Evolutionary conservation across 2,329 filamentous ascomycete species (phyloP), one percentile per base, ranked within the genome.

Genomic region (Colletotrichum graminicola): DNA sequence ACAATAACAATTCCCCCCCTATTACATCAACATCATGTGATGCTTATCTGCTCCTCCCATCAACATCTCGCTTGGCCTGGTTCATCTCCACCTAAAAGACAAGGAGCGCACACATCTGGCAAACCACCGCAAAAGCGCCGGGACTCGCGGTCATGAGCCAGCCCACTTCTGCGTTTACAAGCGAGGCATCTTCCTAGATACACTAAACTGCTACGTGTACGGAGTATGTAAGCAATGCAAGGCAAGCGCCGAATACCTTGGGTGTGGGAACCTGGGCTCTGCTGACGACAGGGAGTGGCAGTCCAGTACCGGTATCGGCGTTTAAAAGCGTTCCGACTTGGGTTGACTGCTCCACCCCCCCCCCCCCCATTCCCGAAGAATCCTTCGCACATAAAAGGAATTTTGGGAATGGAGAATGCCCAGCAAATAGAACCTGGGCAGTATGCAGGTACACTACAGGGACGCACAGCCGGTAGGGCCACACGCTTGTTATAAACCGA

Each of bases 381-480:
- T 52, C 60, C 45, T 39, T 39, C 45, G 29, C 54, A 14, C 45
- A 47, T n/a, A 47, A 47, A 23, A 12, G 1, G 11, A 47, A 23
- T 47, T n/a, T 47, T 10, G 2, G 21, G 45, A 5, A 47, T 10
- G 21, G 26, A 26, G 41, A 55, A 63, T 45, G 32, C 43, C 39
- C 45, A 14, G 61, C 36, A 45, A 5, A 34, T 5, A 52, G 45
- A n/a, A 63, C 12, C 61, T 47, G 65, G 45, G 43, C 65, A 63
- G 65, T 21, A 68, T 47, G 68, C 68, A 71, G 68, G 68, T 71
- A 71, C 68, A 64, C 47, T 71, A 71, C 68, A 64, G 47, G 59
- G 29, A 61, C 65, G 65, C 57, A 21, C 34, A 57, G 62, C 54
- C 41, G 45, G 45, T n/a, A 54, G 66, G 45, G 43, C 45, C 23